Conservation (phyloP, 1,139 yeast species). For the Blastobotrys petasosporus region DNA sequence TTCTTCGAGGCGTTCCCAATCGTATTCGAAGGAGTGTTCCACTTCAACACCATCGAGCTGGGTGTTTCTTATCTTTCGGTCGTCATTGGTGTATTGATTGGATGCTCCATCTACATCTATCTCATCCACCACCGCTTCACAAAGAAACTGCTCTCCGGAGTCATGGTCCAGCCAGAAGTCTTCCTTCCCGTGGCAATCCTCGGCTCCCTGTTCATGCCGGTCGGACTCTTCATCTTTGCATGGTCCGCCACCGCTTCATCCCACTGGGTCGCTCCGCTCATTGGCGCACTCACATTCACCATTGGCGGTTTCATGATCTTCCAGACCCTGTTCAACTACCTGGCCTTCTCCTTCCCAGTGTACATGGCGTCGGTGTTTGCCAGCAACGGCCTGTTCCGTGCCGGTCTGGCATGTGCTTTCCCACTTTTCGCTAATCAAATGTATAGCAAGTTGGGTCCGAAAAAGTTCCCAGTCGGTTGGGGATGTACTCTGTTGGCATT, state of each 20-base stretch:
- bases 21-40: constrained; percentile 40
- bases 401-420: constrained; percentile 52
- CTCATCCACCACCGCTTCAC: constrained; percentile 11
- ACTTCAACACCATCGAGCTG: constrained; percentile 43
- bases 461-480: constrained; percentile 40
- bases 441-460: constrained; percentile 38
- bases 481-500: constrained; percentile 46
- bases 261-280: constrained; percentile 77
- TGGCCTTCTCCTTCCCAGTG: constrained; percentile 70
- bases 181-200: constrained; percentile 34
- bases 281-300: constrained; percentile 71
- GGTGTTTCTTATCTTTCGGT: constrained; percentile 44
- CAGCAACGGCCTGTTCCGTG: constrained; percentile 46
- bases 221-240: constrained; percentile 45
- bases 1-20: constrained; percentile 60
- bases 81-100: constrained; percentile 39
- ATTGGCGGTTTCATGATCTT: constrained; percentile 67
- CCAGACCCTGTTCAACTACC: constrained; percentile 65
- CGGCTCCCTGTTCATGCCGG: constrained; percentile 50
- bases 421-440: constrained; percentile 53
- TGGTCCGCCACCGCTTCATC: constrained; percentile 51
- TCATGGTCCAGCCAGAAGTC: constrained; percentile 37
- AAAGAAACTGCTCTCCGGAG: constrained; percentile 14
- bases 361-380: constrained; percentile 55
- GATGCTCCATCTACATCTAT: constrained; percentile 13